Conservation (phyloP, 345 rosid genomes). For the Gossypioides kirkii region DNA sequence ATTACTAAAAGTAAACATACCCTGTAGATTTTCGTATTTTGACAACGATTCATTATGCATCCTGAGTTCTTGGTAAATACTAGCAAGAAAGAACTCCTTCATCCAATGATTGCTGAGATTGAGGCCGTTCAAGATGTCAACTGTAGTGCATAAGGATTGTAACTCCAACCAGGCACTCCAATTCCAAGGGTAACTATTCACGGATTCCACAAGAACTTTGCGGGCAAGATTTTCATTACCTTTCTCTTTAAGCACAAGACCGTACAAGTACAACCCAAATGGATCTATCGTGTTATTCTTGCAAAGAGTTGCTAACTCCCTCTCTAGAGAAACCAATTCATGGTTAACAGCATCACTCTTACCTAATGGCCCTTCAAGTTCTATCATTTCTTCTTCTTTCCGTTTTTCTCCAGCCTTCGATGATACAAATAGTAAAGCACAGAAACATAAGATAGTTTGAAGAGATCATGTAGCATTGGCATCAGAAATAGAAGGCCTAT, state of each 20-base stretch:
- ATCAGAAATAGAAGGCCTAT: neutral
- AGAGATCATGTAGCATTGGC: neutral
- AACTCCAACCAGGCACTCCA: constrained; percentile 99
- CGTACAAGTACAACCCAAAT: constrained; percentile 79
- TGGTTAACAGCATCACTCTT: constrained; percentile 68
- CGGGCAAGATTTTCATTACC: constrained; percentile 74
- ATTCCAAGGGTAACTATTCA: constrained; percentile 95
- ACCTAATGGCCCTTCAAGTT: constrained; percentile 83
- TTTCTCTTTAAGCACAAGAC: constrained; percentile 84
- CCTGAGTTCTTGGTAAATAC: constrained; percentile 83
- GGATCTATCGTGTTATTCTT: constrained; percentile 76
- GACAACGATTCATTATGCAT: constrained; percentile 77
- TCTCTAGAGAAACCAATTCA: constrained; percentile 76
- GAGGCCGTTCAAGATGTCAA: constrained; percentile 67
- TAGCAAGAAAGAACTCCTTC: constrained; percentile 92
- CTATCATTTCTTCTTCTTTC: constrained; percentile 92
- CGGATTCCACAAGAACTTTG: constrained; percentile 76
- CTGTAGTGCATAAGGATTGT: constrained; percentile 68
- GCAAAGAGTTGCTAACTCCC: constrained; percentile 63
- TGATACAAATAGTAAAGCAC: neutral
- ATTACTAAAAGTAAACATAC: constrained; percentile 74
- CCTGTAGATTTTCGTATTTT: constrained; percentile 67
- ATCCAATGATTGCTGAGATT: constrained; percentile 84
- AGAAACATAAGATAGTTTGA: constrained; percentile 4
- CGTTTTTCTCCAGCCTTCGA: constrained; percentile 93